phyloP scores from a whole-genome alignment of 805 yeast species.

The Metschnikowia reukaufii region DNA sequence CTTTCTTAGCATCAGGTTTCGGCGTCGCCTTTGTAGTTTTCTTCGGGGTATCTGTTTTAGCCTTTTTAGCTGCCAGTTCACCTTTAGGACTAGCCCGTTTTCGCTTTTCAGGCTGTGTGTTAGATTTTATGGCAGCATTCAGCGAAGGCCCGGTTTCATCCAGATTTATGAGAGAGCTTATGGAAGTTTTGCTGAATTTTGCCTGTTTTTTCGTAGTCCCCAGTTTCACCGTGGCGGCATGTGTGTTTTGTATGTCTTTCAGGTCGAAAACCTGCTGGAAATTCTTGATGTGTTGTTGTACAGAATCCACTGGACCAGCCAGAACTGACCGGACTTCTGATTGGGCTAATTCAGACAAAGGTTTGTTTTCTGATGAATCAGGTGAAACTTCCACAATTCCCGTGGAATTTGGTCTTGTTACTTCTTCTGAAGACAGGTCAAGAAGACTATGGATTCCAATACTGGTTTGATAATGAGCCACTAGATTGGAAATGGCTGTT shows the following conservation, averaged over 20 bases:
- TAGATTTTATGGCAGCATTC: constrained; percentile 8
- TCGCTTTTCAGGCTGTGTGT: constrained; percentile 6
- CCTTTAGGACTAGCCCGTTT: constrained; percentile 17
- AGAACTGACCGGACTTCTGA: background rate
- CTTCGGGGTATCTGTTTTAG: background rate
- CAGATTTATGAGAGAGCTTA: constrained; percentile 40
- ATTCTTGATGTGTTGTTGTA: background rate
- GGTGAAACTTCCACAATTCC: background rate
- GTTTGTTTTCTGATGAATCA: background rate
- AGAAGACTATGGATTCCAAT: constrained; percentile 20
- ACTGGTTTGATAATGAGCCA: constrained; percentile 35
- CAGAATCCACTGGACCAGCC: constrained; percentile 1
- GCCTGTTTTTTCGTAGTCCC: constrained; percentile 6
- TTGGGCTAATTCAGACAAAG: background rate
- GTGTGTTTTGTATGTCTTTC: background rate
- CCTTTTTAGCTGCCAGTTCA: constrained; percentile 3
- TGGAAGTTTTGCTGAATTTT: constrained; percentile 33
- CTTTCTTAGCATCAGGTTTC: constrained; percentile 12
- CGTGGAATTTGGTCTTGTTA: background rate
- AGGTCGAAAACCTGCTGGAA: background rate
- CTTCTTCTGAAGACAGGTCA: constrained; percentile 11
- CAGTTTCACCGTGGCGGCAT: background rate
- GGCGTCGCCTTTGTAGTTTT: constrained; percentile 13
- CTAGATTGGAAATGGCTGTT: constrained; percentile 19
- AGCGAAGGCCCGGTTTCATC: constrained; percentile 22